Evolutionary conservation across 495 filamentous ascomycete species (phyloP).

Genomic region (Aspergillus mulundensis): DNA sequence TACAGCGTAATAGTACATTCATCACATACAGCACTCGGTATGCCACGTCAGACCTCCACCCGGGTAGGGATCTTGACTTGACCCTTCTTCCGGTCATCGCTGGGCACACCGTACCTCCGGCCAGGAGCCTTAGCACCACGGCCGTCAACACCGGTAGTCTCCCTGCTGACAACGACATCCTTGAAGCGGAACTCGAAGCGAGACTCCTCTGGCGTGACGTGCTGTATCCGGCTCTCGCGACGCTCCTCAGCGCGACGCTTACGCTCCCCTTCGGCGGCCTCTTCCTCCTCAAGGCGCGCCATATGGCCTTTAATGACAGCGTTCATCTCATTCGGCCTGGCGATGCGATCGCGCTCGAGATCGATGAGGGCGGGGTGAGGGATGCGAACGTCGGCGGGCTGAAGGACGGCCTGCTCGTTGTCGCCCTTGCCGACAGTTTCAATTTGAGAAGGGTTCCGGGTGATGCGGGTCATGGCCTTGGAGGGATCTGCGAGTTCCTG

Average conservation of each 20-base stretch:
- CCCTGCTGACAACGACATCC: slow-evolving; percentile 51
- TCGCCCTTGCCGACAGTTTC: slow-evolving; percentile 43
- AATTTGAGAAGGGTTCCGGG: slow-evolving; percentile 27
- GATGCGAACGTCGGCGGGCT: slow-evolving; percentile 80
- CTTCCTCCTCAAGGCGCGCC: slow-evolving; percentile 42
- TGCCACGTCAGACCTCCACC: slow-evolving; percentile 42
- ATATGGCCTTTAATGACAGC: slow-evolving; percentile 32
- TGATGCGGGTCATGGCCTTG: slow-evolving; percentile 24
- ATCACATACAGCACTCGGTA: not conserved
- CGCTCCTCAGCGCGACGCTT: slow-evolving; percentile 35
- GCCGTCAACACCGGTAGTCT: slow-evolving; percentile 59
- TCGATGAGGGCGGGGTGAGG: slow-evolving; percentile 81
- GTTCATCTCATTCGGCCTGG: slow-evolving; percentile 21
- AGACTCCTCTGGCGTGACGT: slow-evolving; percentile 46
- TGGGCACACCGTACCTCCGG: slow-evolving; percentile 65
- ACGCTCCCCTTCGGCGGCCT: slow-evolving; percentile 34
- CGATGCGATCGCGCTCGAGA: slow-evolving; percentile 44
- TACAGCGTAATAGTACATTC: not conserved
- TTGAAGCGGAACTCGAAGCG: slow-evolving; percentile 81
- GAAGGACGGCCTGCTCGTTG: slow-evolving; percentile 50
- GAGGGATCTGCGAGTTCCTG: slow-evolving; percentile 26
- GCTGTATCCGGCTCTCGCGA: slow-evolving; percentile 35
- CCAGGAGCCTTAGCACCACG: slow-evolving; percentile 54
- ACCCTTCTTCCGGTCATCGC: slow-evolving; percentile 67
- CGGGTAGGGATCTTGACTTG: slow-evolving; percentile 67